These are phyloP conservation scores for Hypoxylon sp. DNA, from an alignment of 2,329 filamentous ascomycete genomes.

Conservation along the genomic window DNA sequence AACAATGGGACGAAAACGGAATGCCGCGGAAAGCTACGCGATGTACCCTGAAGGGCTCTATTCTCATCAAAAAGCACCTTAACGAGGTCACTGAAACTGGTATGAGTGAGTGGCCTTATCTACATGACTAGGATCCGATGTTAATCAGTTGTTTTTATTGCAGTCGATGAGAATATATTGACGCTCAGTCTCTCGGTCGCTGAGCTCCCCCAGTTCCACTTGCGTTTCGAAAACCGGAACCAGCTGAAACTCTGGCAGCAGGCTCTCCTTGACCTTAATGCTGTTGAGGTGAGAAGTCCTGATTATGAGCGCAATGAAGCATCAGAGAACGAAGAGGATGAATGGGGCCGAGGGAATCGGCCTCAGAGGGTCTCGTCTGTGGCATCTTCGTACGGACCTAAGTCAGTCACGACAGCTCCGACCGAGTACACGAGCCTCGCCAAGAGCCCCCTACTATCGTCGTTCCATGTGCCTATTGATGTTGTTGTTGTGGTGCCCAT, in stretches of 20 bases:
- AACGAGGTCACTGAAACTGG: conserved; percentile 86
- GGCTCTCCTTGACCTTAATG: conserved; percentile 86
- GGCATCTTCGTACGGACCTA: conserved; percentile 83
- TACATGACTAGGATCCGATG: conserved; percentile 48
- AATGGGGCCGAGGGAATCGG: conserved; percentile 76
- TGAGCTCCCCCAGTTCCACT: conserved; percentile 93
- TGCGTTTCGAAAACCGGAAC: conserved; percentile 86
- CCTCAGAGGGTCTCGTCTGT: conserved; percentile 84
- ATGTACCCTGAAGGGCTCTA: conserved; percentile 96
- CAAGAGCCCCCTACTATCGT: conserved; percentile 63
- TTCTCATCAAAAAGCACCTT: conserved; percentile 97
- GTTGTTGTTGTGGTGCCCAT: conserved; percentile 97
- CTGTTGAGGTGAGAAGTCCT: conserved; percentile 77
- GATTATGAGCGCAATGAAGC: conserved; percentile 84
- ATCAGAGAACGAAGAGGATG: conserved; percentile 90
- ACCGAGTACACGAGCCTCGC: conserved; percentile 90
- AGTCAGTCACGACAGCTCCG: conserved; percentile 88
- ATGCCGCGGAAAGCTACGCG: conserved; percentile 75
- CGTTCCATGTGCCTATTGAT: conserved; percentile 91
- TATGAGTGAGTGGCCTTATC: conserved; percentile 57
- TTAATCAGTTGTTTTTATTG: conserved; percentile 52
- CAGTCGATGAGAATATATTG: conserved; percentile 82
- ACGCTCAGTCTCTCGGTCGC: conserved; percentile 91
- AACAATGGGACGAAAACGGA: conserved; percentile 76
- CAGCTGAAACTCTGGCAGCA: conserved; percentile 94